phyloP scores from a whole-genome alignment of 257 asterid species.

The Nicotiana undulata region DNA sequence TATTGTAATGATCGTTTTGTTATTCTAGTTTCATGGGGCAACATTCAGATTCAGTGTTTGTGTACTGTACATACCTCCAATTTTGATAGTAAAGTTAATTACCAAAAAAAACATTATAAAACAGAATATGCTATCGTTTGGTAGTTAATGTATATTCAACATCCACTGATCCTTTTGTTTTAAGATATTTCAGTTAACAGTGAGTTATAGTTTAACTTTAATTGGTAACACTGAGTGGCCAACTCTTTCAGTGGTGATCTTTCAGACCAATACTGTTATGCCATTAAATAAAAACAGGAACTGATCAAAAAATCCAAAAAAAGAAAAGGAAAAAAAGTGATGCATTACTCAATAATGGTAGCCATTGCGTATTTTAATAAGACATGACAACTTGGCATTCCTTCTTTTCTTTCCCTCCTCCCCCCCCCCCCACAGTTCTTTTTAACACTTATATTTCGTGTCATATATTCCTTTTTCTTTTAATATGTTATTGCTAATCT shows the following conservation, averaged over 20 bases:
- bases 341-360: conserved; percentile 1
- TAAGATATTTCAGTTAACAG: background rate
- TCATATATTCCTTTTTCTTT: background rate
- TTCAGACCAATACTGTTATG: background rate
- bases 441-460: background rate
- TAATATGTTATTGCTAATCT: background rate
- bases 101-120: too few species aligned
- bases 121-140: too few species aligned
- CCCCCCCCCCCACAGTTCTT: background rate
- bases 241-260: background rate
- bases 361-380: background rate
- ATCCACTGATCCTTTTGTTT: background rate
- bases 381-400: background rate
- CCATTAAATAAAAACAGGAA: background rate
- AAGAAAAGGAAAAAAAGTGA: background rate
- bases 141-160: too few species aligned
- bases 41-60: too few species aligned
- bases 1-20: too few species aligned
- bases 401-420: background rate
- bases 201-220: background rate
- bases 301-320: background rate
- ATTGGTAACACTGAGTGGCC: background rate
- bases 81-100: too few species aligned
- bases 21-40: too few species aligned
- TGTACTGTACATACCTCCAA: too few species aligned